Evolutionary conservation across 768 basidiomycete genomes (phyloP).

Genomic region (Omphalotus guepiniiformis): DNA sequence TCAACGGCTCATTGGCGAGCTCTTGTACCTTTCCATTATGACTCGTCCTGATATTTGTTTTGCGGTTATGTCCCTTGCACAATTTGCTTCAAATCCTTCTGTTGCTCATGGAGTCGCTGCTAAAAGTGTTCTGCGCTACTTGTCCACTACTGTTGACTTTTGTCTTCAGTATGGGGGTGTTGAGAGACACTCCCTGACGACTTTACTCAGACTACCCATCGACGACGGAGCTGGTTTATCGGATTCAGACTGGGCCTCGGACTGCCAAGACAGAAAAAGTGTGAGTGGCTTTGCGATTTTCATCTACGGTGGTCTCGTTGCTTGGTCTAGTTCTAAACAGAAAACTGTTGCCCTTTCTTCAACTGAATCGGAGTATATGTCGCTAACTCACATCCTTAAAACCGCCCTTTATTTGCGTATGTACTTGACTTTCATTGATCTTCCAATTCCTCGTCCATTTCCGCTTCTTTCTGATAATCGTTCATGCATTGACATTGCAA

Average conservation of each 20-base stretch:
- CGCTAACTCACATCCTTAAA: conserved; percentile 18
- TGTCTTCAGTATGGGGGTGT: neutral
- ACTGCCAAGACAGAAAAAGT: neutral
- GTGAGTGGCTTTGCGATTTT: neutral
- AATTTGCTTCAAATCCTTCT: neutral
- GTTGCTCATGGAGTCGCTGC: neutral
- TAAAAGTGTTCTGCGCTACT: neutral
- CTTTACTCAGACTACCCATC: neutral
- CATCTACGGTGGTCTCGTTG: too few species aligned
- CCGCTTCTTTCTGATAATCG: conserved; percentile 22
- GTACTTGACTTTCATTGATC: conserved; percentile 20
- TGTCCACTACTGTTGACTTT: neutral
- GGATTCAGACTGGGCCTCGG: neutral
- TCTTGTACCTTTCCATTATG: neutral
- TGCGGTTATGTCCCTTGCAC: neutral
- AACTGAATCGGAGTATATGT: conserved; percentile 21
- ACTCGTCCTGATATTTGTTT: neutral
- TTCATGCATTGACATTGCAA: conserved; percentile 21
- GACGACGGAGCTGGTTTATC: neutral
- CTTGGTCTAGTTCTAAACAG: neutral
- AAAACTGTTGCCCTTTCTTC: neutral
- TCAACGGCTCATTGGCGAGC: conserved; percentile 11
- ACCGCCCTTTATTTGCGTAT: conserved; percentile 24
- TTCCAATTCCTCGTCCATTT: neutral
- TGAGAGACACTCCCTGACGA: neutral